These are phyloP conservation scores for Aaosphaeria pasadenensis DNA, from an alignment of 2,329 filamentous ascomycete species.

Conservation along the genomic window DNA sequence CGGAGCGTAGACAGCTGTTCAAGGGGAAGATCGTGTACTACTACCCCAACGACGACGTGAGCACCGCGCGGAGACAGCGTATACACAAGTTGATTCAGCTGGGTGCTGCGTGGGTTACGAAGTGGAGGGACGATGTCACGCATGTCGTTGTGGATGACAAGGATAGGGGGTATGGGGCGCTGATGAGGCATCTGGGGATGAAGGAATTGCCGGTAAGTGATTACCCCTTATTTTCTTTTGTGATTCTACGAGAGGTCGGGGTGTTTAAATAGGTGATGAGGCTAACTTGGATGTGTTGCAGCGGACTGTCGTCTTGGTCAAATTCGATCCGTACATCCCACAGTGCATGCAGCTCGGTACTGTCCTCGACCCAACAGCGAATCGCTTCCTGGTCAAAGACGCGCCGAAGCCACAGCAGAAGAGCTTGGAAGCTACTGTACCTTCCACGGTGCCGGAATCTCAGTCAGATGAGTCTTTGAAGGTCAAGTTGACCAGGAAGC, in stretches of 20 bases:
- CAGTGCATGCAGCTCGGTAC: conserved; percentile 41
- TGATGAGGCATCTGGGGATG: conserved; percentile 56
- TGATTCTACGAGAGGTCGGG: not conserved
- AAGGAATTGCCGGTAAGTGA: conserved; percentile 46
- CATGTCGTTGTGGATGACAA: conserved; percentile 77
- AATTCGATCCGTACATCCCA: conserved; percentile 42
- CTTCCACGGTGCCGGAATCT: conserved; percentile 3
- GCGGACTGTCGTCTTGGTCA: conserved; percentile 49
- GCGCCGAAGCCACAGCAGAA: conserved; percentile 23
- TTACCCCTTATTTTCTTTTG: not conserved
- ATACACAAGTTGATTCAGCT: conserved; percentile 65
- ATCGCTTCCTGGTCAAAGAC: conserved; percentile 60
- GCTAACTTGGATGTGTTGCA: conserved; percentile 6
- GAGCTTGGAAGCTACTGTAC: not conserved
- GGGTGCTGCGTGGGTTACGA: conserved; percentile 68
- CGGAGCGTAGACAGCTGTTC: conserved; percentile 32
- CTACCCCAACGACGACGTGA: conserved; percentile 75
- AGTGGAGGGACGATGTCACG: conserved; percentile 58
- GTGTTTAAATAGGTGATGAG: not conserved
- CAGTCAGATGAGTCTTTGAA: conserved; percentile 42
- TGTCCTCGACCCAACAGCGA: conserved; percentile 52
- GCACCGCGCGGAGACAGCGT: conserved; percentile 62
- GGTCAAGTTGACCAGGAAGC: conserved; percentile 46
- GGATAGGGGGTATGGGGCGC: conserved; percentile 58
- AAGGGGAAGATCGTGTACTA: conserved; percentile 52